These are phyloP conservation scores for Chrysoporthe austroafricana DNA, from an alignment of 2,329 filamentous ascomycete species.

Conservation along the genomic window DNA sequence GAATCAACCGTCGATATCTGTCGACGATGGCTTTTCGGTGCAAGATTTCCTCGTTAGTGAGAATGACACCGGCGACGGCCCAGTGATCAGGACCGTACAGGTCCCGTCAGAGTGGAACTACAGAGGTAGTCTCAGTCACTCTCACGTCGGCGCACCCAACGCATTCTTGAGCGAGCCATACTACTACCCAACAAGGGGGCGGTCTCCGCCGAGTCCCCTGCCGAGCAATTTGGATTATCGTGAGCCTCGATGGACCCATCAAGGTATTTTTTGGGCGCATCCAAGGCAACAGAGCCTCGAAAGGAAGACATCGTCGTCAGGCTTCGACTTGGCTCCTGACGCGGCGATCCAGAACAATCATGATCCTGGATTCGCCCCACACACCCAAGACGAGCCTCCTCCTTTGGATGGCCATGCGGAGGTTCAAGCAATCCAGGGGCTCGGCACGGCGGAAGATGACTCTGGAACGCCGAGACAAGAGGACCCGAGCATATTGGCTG, in stretches of 20 bases:
- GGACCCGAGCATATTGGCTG: constrained; percentile 29
- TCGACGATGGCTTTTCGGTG: constrained; percentile 45
- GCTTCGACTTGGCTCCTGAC: constrained; percentile 44
- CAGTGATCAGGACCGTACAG: constrained; percentile 46
- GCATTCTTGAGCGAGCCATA: constrained; percentile 46
- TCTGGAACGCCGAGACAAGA: neutral
- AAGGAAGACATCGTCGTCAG: constrained; percentile 41
- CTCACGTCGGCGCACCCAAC: constrained; percentile 42
- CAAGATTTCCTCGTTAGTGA: constrained; percentile 46
- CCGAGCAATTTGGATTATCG: constrained; percentile 48
- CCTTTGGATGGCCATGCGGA: neutral
- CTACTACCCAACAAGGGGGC: constrained; percentile 53
- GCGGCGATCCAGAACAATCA: neutral
- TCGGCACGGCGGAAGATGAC: constrained; percentile 22
- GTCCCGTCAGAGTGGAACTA: constrained; percentile 50
- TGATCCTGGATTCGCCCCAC: neutral
- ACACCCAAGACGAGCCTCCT: neutral
- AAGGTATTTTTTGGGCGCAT: constrained; percentile 35
- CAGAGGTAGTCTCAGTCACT: constrained; percentile 38
- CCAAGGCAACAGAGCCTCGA: constrained; percentile 17
- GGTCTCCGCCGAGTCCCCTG: constrained; percentile 57
- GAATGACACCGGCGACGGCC: constrained; percentile 39
- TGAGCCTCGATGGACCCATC: constrained; percentile 36
- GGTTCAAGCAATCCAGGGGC: neutral
- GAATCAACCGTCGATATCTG: constrained; percentile 41